Conservation (phyloP, 2,329 filamentous ascomycete species). For the Xylaria sp. region DNA sequence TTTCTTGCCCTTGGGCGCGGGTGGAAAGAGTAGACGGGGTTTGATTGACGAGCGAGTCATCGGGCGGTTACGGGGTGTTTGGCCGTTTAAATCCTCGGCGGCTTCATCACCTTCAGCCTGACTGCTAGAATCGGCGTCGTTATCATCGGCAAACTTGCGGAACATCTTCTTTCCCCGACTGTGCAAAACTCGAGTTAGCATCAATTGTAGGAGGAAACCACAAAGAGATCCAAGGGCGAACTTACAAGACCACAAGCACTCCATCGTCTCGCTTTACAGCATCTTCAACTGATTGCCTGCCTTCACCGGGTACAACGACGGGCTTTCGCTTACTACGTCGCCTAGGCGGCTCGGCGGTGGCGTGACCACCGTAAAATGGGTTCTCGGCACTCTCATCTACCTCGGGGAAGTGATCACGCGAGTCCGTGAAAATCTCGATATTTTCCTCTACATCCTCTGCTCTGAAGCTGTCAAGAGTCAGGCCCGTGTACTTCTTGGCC, state of each 20-base stretch:
- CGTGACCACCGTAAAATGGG: constrained; percentile 71
- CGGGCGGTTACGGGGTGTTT: constrained; percentile 50
- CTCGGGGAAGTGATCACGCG: constrained; percentile 79
- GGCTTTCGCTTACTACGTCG: constrained; percentile 67
- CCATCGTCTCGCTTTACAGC: constrained; percentile 75
- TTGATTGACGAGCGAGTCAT: constrained; percentile 76
- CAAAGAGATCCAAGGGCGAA: constrained; percentile 46
- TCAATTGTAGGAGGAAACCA: constrained; percentile 40
- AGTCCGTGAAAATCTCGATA: constrained; percentile 83
- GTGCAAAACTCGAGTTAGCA: constrained; percentile 34
- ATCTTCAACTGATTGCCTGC: constrained; percentile 69
- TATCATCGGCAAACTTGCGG: constrained; percentile 68
- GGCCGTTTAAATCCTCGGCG: constrained; percentile 40
- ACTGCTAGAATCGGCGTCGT: constrained; percentile 52
- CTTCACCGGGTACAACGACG: constrained; percentile 67
- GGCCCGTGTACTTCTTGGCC: constrained; percentile 66
- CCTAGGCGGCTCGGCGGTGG: constrained; percentile 55
- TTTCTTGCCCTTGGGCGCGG: constrained; percentile 60
- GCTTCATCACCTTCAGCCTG: constrained; percentile 49
- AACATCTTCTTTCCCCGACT: constrained; percentile 85
- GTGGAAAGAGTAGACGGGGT: constrained; percentile 77
- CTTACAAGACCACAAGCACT: constrained; percentile 81
- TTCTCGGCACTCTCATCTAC: constrained; percentile 75
- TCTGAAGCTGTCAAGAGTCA: constrained; percentile 68
- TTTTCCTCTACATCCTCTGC: constrained; percentile 65